Conservation (phyloP, 495 filamentous ascomycete species). For the Aspergillus sparsus region DNA sequence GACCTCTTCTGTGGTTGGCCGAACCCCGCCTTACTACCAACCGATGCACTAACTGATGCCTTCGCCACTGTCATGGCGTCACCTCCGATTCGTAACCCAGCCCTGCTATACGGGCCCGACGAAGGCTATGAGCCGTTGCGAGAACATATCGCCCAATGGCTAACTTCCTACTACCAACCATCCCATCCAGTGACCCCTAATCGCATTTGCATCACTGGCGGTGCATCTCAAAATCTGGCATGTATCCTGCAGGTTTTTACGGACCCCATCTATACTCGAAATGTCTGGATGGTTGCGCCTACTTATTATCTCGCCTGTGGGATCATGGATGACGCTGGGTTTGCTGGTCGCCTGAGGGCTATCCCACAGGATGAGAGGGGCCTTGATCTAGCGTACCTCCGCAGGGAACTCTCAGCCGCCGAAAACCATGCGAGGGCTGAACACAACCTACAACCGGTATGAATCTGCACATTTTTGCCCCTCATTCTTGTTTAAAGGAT, state of each 20-base stretch:
- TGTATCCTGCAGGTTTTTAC: constrained; percentile 73
- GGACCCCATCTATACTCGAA: constrained; percentile 71
- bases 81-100: constrained; percentile 54
- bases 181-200: constrained; percentile 42
- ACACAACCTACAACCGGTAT: constrained; percentile 44
- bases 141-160: constrained; percentile 65
- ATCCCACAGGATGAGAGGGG: constrained; percentile 76
- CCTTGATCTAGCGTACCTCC: constrained; percentile 62
- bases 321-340: constrained; percentile 78
- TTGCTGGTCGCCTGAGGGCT: constrained; percentile 59
- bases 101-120: constrained; percentile 77
- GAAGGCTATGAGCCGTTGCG: constrained; percentile 68
- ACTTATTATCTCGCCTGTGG: constrained; percentile 77
- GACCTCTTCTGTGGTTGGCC: constrained; percentile 76
- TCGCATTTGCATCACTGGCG: constrained; percentile 79
- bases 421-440: constrained; percentile 34
- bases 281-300: constrained; percentile 78
- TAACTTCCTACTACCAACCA: constrained; percentile 61
- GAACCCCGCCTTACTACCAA: constrained; percentile 68
- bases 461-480: not conserved
- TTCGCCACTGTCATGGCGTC: constrained; percentile 57
- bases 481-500: not conserved
- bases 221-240: constrained; percentile 74
- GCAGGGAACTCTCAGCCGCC: constrained; percentile 44
- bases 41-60: constrained; percentile 54